Evolutionary conservation across 805 yeast species (phyloP).

Genomic region (Candida montana): DNA sequence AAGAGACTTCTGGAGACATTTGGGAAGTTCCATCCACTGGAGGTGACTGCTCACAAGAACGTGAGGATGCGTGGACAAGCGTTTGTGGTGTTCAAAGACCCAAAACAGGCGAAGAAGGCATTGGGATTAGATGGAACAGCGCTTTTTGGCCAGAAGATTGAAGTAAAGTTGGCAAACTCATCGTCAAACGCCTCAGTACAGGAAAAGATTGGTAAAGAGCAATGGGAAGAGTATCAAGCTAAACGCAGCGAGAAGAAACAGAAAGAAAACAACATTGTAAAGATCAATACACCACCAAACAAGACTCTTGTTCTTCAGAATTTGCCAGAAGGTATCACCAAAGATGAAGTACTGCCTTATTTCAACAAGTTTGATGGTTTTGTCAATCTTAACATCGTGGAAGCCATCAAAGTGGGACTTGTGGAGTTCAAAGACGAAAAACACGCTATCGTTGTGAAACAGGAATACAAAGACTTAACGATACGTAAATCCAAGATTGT

Average conservation of each 20-base stretch:
- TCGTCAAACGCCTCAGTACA: slow-evolving; percentile 21
- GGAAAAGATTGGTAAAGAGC: slow-evolving; percentile 9
- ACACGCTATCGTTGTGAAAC: slow-evolving; percentile 41
- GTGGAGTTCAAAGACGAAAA: slow-evolving; percentile 64
- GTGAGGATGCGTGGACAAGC: slow-evolving; percentile 80
- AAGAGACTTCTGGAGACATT: slow-evolving; percentile 38
- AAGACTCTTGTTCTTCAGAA: slow-evolving; percentile 63
- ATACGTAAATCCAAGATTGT: slow-evolving; percentile 15
- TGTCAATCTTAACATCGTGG: slow-evolving; percentile 59
- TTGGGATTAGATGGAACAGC: slow-evolving; percentile 16
- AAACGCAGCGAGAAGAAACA: slow-evolving; percentile 17
- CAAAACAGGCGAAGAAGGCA: slow-evolving; percentile 35
- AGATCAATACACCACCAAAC: slow-evolving; percentile 52
- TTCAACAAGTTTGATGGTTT: slow-evolving; percentile 58
- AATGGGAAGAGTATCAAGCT: slow-evolving; percentile 15
- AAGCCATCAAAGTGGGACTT: slow-evolving; percentile 67
- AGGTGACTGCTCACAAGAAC: slow-evolving; percentile 53
- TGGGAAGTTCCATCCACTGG: slow-evolving; percentile 41
- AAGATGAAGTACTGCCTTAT: slow-evolving; percentile 34
- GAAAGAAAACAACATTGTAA: slow-evolving; percentile 12
- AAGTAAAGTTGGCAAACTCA: slow-evolving; percentile 22
- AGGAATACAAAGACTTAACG: slow-evolving; percentile 20
- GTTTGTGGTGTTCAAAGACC: slow-evolving; percentile 51
- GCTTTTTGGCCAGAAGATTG: slow-evolving; percentile 20
- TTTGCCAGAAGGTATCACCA: slow-evolving; percentile 41